Evolutionary conservation across 73 alveolate species (phyloP).

Genomic region (Paramecium primaurelia): DNA sequence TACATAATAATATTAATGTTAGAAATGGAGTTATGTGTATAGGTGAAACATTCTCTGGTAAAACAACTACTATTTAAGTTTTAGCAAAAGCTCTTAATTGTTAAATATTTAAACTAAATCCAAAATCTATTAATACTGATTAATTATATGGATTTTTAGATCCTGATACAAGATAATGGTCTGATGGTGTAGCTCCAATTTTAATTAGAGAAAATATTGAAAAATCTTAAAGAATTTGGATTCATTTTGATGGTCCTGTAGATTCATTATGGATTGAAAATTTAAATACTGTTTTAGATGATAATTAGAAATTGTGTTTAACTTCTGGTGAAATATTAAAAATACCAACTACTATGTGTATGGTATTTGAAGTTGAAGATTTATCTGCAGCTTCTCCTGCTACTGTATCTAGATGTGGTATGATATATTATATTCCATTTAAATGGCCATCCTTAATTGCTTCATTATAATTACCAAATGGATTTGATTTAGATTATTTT

Average conservation of each 20-base stretch:
- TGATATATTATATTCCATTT: slow-evolving; percentile 89
- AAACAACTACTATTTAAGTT: slow-evolving; percentile 83
- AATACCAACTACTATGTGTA: slow-evolving; percentile 86
- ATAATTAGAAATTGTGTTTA: slow-evolving; percentile 89
- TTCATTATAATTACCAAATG: neutral
- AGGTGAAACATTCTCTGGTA: slow-evolving; percentile 80
- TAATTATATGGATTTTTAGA: slow-evolving; percentile 74
- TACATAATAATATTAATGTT: slow-evolving; percentile 26
- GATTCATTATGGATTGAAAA: slow-evolving; percentile 99
- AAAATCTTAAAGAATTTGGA: slow-evolving; percentile 71
- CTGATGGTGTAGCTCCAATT: slow-evolving; percentile 70
- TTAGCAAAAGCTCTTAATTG: slow-evolving; percentile 43
- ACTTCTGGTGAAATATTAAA: slow-evolving; percentile 97
- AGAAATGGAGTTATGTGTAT: slow-evolving; percentile 57
- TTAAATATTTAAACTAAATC: slow-evolving; percentile 53
- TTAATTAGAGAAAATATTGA: slow-evolving; percentile 46
- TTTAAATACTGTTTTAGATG: slow-evolving; percentile 95
- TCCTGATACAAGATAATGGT: slow-evolving; percentile 69
- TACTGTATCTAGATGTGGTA: slow-evolving; percentile 99
- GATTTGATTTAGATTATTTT: slow-evolving; percentile 2
- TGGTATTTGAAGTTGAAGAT: slow-evolving; percentile 93
- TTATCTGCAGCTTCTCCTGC: slow-evolving; percentile 99
- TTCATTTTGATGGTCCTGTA: slow-evolving; percentile 99
- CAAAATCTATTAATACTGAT: slow-evolving; percentile 67
- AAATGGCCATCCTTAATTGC: slow-evolving; percentile 59